Conservation (phyloP, 1,284 basidiomycete species). For the Ustilago esculenta region DNA sequence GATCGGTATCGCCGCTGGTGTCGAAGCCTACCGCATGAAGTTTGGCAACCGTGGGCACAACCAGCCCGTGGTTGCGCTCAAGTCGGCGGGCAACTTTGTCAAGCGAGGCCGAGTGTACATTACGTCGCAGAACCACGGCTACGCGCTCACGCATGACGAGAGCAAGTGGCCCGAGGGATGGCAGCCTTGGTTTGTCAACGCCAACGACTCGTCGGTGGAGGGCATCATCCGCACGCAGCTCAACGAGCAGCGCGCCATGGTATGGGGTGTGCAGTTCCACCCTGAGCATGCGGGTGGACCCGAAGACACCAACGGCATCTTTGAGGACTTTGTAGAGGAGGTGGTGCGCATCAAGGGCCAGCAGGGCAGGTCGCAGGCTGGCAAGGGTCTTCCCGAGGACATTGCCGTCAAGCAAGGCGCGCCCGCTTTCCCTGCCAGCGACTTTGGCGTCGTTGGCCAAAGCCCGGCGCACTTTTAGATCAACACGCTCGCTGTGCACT, state of each 20-base stretch:
- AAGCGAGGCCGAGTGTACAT: conserved; percentile 96
- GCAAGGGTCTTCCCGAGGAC: conserved; percentile 34
- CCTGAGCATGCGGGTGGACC: conserved; percentile 66
- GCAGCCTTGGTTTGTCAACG: conserved; percentile 66
- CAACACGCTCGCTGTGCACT: not conserved
- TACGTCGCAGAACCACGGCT: conserved; percentile 75
- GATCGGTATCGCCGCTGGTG: conserved; percentile 93
- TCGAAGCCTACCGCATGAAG: conserved; percentile 95
- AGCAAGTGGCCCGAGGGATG: conserved; percentile 64
- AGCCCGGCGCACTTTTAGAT: conserved; percentile 29
- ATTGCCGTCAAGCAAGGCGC: conserved; percentile 29
- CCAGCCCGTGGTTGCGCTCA: conserved; percentile 93
- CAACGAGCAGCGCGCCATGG: conserved; percentile 45
- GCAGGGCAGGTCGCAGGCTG: conserved; percentile 28
- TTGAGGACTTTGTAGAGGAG: conserved; percentile 64
- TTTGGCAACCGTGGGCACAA: conserved; percentile 99
- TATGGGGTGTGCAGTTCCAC: conserved; percentile 66
- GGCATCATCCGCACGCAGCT: conserved; percentile 59
- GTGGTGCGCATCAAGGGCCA: conserved; percentile 55
- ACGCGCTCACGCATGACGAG: conserved; percentile 53
- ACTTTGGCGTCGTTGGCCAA: conserved; percentile 41
- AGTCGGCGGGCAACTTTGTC: conserved; percentile 83
- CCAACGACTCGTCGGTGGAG: conserved; percentile 65
- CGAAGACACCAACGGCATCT: conserved; percentile 64
- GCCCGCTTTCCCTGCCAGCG: conserved; percentile 35